phyloP scores from a whole-genome alignment of 2,329 filamentous ascomycete species.

The Dissoconium aciculare region DNA sequence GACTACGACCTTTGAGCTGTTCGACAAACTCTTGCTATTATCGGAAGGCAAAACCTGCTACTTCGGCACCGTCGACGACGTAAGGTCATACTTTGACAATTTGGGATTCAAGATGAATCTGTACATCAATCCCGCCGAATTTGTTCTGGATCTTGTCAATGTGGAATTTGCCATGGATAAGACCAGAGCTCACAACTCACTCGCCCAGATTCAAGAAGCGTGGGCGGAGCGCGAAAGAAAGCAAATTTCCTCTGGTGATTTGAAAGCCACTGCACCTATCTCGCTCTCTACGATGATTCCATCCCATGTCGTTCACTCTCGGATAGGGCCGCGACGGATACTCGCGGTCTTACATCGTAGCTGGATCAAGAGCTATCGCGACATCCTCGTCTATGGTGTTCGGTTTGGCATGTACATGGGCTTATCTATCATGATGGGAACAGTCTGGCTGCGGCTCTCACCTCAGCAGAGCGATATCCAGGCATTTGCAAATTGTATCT shows the following conservation, averaged over 20 bases:
- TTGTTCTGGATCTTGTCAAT: conserved; percentile 59
- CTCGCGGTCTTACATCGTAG: conserved; percentile 55
- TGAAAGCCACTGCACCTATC: neutral
- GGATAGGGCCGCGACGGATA: neutral
- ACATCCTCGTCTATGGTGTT: conserved; percentile 64
- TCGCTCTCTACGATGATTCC: conserved; percentile 15
- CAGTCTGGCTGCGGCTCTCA: conserved; percentile 57
- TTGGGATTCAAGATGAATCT: conserved; percentile 58
- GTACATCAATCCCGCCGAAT: conserved; percentile 61
- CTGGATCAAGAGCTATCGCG: conserved; percentile 64
- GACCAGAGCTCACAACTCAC: conserved; percentile 26
- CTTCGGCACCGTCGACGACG: conserved; percentile 43
- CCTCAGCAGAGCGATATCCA: conserved; percentile 55
- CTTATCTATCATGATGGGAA: conserved; percentile 67
- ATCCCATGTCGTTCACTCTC: conserved; percentile 37
- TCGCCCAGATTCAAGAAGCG: conserved; percentile 34
- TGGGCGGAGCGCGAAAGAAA: conserved; percentile 35
- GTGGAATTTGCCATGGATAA: conserved; percentile 47
- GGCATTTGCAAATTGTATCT: conserved; percentile 60
- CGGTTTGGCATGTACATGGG: conserved; percentile 61
- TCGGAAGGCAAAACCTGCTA: conserved; percentile 54
- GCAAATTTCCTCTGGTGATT: conserved; percentile 24
- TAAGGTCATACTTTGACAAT: conserved; percentile 47
- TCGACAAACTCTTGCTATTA: conserved; percentile 58
- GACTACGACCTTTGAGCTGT: conserved; percentile 55